Evolutionary conservation across 805 yeast species (phyloP), one percentile per base, ranked within the genome.

Genomic region (Saccharomycopsis javanensis): DNA sequence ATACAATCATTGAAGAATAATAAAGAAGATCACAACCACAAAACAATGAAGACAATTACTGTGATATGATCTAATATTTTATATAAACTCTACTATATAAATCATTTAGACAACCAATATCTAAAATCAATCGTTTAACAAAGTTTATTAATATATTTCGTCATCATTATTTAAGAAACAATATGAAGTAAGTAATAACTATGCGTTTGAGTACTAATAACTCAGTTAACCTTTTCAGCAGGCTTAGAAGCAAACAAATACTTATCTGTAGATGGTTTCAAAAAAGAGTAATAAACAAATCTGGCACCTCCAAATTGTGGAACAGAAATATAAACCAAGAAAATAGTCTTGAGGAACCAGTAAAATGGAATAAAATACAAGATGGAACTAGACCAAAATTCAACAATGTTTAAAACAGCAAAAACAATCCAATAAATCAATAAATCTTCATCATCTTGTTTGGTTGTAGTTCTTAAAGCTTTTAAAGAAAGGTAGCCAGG

Each of bases 391-490:
- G 96, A 84, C 98, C 97, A 94, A 79, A 89, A 94, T 76, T 94
- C 99, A 66, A 89, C 69, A 55, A 94, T 91, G 71, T 84, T 88
- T 75, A 94, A 81, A 65, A 84, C 83, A 15, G 97, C 96, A 69
- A 88, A 94, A n/a, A 94, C 96, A 58, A 94, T 97, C 99, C 99
- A 94, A 78, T 94, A 94, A 13, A 97, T 88, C 68, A 94, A 80
- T 69, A 88, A 81, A 70, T 86, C 85, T 51, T 94, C 83, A 72
- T 94, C 99, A 70, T 92, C 97, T 48, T 74, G 72, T 46, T 82
- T 72, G 16, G 79, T 67, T 8, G 81, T 63, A 23, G 96, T 86
- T 71, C 83, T 86, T 63, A 94, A 77, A 23, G 99, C 98, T 61
- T 80, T 69, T 61, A 94, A 76, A 7, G 98, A 92, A 68, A 79